These are phyloP conservation scores for Colletotrichum graminicola DNA, from an alignment of 2,329 filamentous ascomycete genomes.

Conservation along the genomic window DNA sequence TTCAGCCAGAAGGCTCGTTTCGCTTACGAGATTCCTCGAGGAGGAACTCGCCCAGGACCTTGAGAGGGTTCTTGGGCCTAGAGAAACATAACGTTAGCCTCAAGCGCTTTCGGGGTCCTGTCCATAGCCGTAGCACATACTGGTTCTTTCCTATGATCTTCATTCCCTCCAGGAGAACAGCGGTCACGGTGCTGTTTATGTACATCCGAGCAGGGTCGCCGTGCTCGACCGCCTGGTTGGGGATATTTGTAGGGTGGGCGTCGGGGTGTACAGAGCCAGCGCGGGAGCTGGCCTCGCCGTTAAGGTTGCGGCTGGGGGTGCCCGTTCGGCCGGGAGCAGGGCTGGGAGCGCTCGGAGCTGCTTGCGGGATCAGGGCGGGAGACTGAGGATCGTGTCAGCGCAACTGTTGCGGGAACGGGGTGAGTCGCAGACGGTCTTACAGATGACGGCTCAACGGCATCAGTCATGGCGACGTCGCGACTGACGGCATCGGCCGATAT, in stretches of 20 bases:
- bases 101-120: neutral
- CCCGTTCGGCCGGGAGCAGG: slow-evolving; percentile 60
- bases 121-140: slow-evolving; percentile 58
- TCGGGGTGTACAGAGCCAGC: slow-evolving; percentile 71
- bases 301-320: slow-evolving; percentile 58
- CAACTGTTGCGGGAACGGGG: too few species aligned
- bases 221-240: slow-evolving; percentile 70
- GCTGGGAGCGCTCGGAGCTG: slow-evolving; percentile 52
- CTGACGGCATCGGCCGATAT: slow-evolving; percentile 20
- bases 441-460: slow-evolving; percentile 57
- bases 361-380: slow-evolving; percentile 52
- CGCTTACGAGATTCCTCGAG: slow-evolving; percentile 67
- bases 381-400: slow-evolving; percentile 48
- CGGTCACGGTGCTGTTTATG: slow-evolving; percentile 78
- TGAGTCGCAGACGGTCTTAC: slow-evolving; percentile 48
- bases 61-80: slow-evolving; percentile 76
- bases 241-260: slow-evolving; percentile 62
- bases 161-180: slow-evolving; percentile 78
- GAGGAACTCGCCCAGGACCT: slow-evolving; percentile 77
- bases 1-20: slow-evolving; percentile 19
- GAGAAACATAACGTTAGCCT: slow-evolving; percentile 13
- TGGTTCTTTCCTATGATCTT: slow-evolving; percentile 78
- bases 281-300: slow-evolving; percentile 60
- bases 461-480: slow-evolving; percentile 58
- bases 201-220: slow-evolving; percentile 79